Evolutionary conservation across 2,329 filamentous ascomycete genomes (phyloP).

Genomic region (Raffaelea arxii): DNA sequence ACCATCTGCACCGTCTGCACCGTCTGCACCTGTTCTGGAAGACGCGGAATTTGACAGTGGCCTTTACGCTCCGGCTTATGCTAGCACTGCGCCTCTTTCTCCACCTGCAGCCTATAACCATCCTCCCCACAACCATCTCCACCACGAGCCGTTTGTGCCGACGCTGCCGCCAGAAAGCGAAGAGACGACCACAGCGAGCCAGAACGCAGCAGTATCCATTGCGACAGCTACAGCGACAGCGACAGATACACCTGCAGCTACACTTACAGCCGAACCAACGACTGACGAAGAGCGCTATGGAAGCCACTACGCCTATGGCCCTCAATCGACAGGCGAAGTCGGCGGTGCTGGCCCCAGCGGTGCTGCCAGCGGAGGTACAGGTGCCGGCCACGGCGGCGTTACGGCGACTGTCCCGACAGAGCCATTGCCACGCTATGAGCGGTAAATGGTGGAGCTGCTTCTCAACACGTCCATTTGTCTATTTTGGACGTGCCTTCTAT

Average conservation of each 20-base stretch:
- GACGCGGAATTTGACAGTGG: background rate
- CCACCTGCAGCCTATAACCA: background rate
- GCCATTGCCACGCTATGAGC: slow-evolving; percentile 18
- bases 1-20: slow-evolving; percentile 7
- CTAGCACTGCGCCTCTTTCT: slow-evolving; percentile 22
- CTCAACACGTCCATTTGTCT: no score
- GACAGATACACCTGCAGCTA: slow-evolving; percentile 21
- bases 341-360: no score
- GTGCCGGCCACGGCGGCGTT: background rate
- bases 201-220: background rate
- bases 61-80: background rate
- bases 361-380: background rate
- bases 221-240: background rate
- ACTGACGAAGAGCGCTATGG: slow-evolving; percentile 15
- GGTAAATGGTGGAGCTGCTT: no score
- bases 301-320: slow-evolving; percentile 15
- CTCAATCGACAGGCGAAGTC: no score
- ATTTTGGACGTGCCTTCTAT: no score
- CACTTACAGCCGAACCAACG: background rate
- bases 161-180: background rate
- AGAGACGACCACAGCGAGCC: background rate
- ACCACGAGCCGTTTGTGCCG: background rate
- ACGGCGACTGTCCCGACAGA: slow-evolving; percentile 8
- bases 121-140: no score
- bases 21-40: slow-evolving; percentile 14